Evolutionary conservation across 1,139 yeast species (phyloP).

Genomic region (Geotrichum fermentans): DNA sequence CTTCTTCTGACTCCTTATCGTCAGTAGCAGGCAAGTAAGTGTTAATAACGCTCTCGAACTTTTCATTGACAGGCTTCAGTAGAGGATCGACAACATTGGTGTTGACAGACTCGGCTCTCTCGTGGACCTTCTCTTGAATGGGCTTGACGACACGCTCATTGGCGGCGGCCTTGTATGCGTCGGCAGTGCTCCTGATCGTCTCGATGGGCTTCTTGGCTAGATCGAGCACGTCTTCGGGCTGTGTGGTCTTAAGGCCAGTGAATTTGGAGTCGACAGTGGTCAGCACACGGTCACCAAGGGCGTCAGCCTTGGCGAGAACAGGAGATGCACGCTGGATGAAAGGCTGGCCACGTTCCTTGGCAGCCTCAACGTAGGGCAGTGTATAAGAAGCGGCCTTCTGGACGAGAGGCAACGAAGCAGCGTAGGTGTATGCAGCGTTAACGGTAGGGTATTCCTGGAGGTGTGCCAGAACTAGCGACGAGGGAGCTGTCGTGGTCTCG

Average conservation of each 20-base stretch:
- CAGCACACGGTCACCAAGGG: constrained; percentile 37
- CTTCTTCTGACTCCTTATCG: constrained; percentile 34
- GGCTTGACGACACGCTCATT: constrained; percentile 34
- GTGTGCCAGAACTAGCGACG: constrained; percentile 38
- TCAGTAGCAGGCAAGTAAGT: constrained; percentile 42
- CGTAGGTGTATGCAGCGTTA: constrained; percentile 54
- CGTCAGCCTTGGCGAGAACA: constrained; percentile 34
- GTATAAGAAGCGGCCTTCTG: constrained; percentile 57
- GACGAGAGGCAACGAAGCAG: constrained; percentile 56
- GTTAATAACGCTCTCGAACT: constrained; percentile 46
- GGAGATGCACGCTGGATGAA: constrained; percentile 35
- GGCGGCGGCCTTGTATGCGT: constrained; percentile 33
- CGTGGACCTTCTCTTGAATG: constrained; percentile 31
- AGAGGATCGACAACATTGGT: constrained; percentile 49
- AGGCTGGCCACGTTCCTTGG: constrained; percentile 36
- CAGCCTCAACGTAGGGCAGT: constrained; percentile 49
- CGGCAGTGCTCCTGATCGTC: constrained; percentile 31
- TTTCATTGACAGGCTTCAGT: constrained; percentile 54
- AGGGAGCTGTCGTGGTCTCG: not conserved
- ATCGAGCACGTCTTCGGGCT: constrained; percentile 36
- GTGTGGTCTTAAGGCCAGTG: constrained; percentile 37
- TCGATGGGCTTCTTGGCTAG: constrained; percentile 35
- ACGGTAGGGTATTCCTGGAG: constrained; percentile 53
- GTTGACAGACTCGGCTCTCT: constrained; percentile 34
- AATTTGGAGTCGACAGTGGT: constrained; percentile 35